Base-by-base conservation (phyloP, 2,329 filamentous ascomycete species). In the Fusarium albidum region DNA sequence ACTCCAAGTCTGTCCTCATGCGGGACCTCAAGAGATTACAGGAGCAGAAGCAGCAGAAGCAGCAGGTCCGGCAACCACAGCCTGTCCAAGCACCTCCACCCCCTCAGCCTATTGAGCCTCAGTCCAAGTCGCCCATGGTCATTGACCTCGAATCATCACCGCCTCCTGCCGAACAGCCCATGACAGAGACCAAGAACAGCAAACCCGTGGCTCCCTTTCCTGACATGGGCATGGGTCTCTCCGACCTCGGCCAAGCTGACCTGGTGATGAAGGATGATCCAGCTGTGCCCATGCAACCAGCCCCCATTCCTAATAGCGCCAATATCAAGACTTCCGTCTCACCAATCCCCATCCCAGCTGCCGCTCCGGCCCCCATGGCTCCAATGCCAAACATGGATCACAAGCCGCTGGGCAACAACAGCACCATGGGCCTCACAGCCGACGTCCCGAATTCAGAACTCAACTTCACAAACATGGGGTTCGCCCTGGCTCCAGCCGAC, bases 401-500 rank as follows among this genome's bases (percentile, higher is more conserved):
- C 17, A 65, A 63, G 41, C 49, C 59, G 8, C 32, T 60, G n/a
- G 64, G 59, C 14, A 65, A 46, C 32, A 59, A 64, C n/a, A 64
- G 54, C 35, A 56, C 61, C 17, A 57, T 62, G 46, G 63, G 62
- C 14, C 46, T 61, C 5, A 42, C 63, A 1, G 53, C 51, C 3
- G 58, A 55, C 18, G 60, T 60, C 9, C 48, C 59, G 15, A 46
- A 71, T 39, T 67, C 75, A n/a, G 76, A 78, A 44, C 72, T 79
- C 8, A 78, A 78, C 55, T 85, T 84, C 60, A 84, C 82, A 12
- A 75, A 84, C 57, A 84, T 84, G 80, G 76, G 81, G 29, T 85
- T 85, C 58, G 77, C 79, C 0, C 71, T 84, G 5, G 82, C 79
- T 2, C 78, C 81, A 1, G 57, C 75, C 9, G 72, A 69, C 41